Evolutionary conservation across 2,329 filamentous ascomycete genomes (phyloP).

Genomic region (Polytolypa hystricis): DNA sequence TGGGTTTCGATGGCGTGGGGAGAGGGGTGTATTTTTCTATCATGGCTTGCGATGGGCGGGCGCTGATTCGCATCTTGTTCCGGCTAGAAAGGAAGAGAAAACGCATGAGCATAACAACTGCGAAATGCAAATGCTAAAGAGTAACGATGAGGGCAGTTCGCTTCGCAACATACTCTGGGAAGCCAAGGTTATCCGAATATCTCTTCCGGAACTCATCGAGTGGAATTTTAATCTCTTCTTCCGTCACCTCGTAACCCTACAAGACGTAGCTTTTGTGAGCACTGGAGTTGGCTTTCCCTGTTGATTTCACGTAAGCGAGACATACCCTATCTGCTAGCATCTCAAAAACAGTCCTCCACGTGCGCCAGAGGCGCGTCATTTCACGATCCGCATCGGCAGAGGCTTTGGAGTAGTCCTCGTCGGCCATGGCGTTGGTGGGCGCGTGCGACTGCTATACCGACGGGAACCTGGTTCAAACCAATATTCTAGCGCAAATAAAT

Average conservation of each 20-base stretch:
- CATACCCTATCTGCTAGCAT: conserved; percentile 86
- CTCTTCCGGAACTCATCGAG: conserved; percentile 68
- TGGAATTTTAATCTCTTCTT: conserved; percentile 77
- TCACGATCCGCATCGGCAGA: conserved; percentile 30
- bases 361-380: conserved; percentile 71
- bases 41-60: conserved; percentile 74
- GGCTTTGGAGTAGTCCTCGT: conserved; percentile 26
- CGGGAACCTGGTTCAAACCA: not conserved
- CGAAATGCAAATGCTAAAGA: not conserved
- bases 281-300: too few relatives aligned
- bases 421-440: conserved; percentile 21
- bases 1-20: conserved; percentile 56
- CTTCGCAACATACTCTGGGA: conserved; percentile 63
- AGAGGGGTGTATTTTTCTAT: conserved; percentile 69
- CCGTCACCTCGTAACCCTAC: conserved; percentile 85
- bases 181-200: conserved; percentile 62
- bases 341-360: conserved; percentile 86
- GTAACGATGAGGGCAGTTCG: too few relatives aligned
- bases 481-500: too few relatives aligned
- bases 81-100: conserved; percentile 48
- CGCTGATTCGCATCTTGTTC: conserved; percentile 74
- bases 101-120: not conserved
- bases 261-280: too few relatives aligned
- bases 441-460: not conserved
- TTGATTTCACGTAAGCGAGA: too few relatives aligned